Percentiles rank a stretch among this genome's conserved stretches.
Evolutionary conservation across 805 yeast species (phyloP).

Genomic region (Myxozyma monticola): DNA sequence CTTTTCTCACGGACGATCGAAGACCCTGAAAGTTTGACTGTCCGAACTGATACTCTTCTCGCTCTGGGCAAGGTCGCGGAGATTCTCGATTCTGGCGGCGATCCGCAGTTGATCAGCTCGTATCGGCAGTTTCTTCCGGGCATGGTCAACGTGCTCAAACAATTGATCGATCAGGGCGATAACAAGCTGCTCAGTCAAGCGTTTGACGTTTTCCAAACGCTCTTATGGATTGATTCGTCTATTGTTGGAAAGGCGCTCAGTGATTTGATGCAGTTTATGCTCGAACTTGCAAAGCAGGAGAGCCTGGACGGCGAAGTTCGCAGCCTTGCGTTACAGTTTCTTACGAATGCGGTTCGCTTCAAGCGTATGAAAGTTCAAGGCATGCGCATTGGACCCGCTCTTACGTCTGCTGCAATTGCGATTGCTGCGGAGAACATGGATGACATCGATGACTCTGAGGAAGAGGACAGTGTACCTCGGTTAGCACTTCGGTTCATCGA

Average conservation of each 20-base stretch:
- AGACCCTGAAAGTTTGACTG: slow-evolving; percentile 61
- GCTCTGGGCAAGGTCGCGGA: slow-evolving; percentile 61
- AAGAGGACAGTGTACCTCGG: slow-evolving; percentile 76
- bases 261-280: slow-evolving; percentile 67
- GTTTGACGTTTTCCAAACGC: slow-evolving; percentile 81
- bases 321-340: slow-evolving; percentile 77
- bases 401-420: slow-evolving; percentile 69
- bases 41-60: slow-evolving; percentile 78
- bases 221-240: slow-evolving; percentile 72
- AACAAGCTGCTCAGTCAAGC: slow-evolving; percentile 67
- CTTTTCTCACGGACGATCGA: slow-evolving; percentile 68
- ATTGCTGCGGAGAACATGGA: slow-evolving; percentile 77
- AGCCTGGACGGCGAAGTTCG: slow-evolving; percentile 76
- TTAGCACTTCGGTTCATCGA: slow-evolving; percentile 80
- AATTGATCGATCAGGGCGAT: slow-evolving; percentile 70
- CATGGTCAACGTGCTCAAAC: slow-evolving; percentile 78
- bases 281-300: slow-evolving; percentile 61
- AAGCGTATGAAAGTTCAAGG: slow-evolving; percentile 78
- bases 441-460: slow-evolving; percentile 85
- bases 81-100: slow-evolving; percentile 53
- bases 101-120: slow-evolving; percentile 49
- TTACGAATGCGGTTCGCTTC: slow-evolving; percentile 73
- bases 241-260: slow-evolving; percentile 74
- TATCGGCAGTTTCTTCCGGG: slow-evolving; percentile 72
- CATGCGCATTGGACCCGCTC: slow-evolving; percentile 79